These are phyloP conservation scores for Filobasidium floriforme DNA, from an alignment of 768 basidiomycete genomes.

Conservation along the genomic window DNA sequence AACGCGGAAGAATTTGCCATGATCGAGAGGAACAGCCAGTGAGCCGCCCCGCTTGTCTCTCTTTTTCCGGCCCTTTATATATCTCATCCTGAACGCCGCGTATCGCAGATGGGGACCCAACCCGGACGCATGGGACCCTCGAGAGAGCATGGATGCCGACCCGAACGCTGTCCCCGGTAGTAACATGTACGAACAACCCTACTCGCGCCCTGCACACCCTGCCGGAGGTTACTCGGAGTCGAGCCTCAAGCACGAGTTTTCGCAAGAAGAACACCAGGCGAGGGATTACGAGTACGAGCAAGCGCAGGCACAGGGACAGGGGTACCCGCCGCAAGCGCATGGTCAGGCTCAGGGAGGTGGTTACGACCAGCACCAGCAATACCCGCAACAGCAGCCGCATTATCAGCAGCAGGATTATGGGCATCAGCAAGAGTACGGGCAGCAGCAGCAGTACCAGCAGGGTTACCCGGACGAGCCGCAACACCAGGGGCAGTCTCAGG, in stretches of 20 bases:
- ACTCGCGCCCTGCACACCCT: background rate
- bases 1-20: slow-evolving; percentile 45
- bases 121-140: slow-evolving; percentile 39
- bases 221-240: background rate
- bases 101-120: slow-evolving; percentile 20
- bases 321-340: background rate
- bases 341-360: background rate
- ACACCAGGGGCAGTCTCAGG: background rate
- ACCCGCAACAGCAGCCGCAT: slow-evolving; percentile 1
- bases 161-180: slow-evolving; percentile 20
- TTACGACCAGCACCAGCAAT: background rate
- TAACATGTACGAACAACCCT: slow-evolving; percentile 10
- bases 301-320: background rate
- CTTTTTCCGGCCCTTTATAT: background rate
- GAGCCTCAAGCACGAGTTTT: slow-evolving; percentile 22
- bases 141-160: slow-evolving; percentile 27
- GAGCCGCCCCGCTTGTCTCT: slow-evolving; percentile 24
- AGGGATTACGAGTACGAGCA: slow-evolving; percentile 12
- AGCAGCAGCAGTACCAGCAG: background rate
- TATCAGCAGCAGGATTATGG: background rate
- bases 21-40: slow-evolving; percentile 32
- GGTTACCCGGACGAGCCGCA: background rate
- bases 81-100: background rate
- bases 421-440: background rate
- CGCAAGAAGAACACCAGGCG: slow-evolving; percentile 12